Base-by-base conservation (phyloP, 164 flowering plant genomes). In the Dillenia turbinata region DNA sequence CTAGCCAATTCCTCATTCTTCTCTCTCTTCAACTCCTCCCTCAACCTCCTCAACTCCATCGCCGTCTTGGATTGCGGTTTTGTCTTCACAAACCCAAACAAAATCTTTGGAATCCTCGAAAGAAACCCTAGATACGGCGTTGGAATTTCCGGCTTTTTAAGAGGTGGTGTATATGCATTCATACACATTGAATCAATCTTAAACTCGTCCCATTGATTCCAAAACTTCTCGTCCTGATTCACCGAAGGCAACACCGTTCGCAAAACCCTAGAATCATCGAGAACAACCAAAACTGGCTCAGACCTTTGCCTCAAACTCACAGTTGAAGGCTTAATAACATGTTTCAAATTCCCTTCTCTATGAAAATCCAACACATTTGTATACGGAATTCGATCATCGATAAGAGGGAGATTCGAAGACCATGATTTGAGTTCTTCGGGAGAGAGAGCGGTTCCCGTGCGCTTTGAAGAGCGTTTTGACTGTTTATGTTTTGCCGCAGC, bases 131-230 rank as follows among this genome's bases (percentile, higher is more conserved):
- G 73, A 76, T 78, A 84, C 10, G 96, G 86, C 0, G 71, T 6
- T 4, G 97, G 98, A 17, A 87, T 12, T 63, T 85, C 91, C 8
- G 91, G 89, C 64, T 60, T 76, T 76, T 85, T 87, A 59, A 90
- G 14, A 0, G 94, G 94, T 1, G 97, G 98, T 47, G 82, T 81
- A 70, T 82, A 90, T 2, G 97, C 95, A 75, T 89, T 85, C 44
- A 93, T 81, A 71, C 94, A 93, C 47, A 74, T 1, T 2, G 74
- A 69, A 63, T 70, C 86, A 62, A 89, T 56, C 55, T 64, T 64
- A 52, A 86, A 66, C 69, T 82, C 76, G 69, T 86, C 87, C 98
- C 98, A 89, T 2, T 62, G 49, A 4, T 75, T 78, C 96, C 96
- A 92, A 73, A 92, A 92, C 73, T 63, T 86, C 54, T 57, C 65